Base-by-base conservation (phyloP, 768 basidiomycete species). In the Rhizopogon vesiculosus region DNA sequence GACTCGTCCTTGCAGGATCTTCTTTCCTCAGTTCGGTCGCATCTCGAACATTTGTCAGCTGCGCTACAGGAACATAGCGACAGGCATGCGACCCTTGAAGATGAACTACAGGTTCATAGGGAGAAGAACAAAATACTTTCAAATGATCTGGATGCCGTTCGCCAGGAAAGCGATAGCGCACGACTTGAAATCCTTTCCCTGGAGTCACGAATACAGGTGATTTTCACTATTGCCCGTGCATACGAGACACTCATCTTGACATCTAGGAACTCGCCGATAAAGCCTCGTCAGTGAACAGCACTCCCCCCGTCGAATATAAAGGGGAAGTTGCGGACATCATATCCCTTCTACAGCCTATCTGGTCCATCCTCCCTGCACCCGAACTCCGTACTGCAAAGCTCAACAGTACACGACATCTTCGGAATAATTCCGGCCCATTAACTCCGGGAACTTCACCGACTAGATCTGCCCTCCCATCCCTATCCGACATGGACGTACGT, bases 401-500 rank as follows among this genome's bases (percentile, higher is more conserved):
- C 59, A 72, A 69, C 42, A 64, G 67, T 54, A 76, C 70, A 46
- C 78, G 78, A 54, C 71, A 72, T 50, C 80, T 78, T 72, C 82
- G 78, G 42, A 77, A 79, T 19, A 54, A 66, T 12, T 78, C 79
- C 1, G 77, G 78, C 1, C 72, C 66, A 33, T 72, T 63, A 45
- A 75, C 66, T 57, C 70, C 66, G n/a, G 63, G 69, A 45, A 64
- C 46, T 9, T 48, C 48, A 0, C 48, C 35, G 3, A 63, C 64
- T 54, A 72, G 45, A 66, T 66, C 43, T 56, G 61, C 75, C 3
- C 55, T 69, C 9, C 67, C 71, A 5, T 92, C 90, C 8, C 76
- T 93, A 40, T 90, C 88, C 22, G 88, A 94, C 45, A 78, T 94
- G 66, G 91, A 96, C 67, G 85, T 95, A 16, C 87, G 91, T 9